These are phyloP conservation scores for Xylaria palmicola DNA, from an alignment of 495 filamentous ascomycete genomes.

Conservation along the genomic window DNA sequence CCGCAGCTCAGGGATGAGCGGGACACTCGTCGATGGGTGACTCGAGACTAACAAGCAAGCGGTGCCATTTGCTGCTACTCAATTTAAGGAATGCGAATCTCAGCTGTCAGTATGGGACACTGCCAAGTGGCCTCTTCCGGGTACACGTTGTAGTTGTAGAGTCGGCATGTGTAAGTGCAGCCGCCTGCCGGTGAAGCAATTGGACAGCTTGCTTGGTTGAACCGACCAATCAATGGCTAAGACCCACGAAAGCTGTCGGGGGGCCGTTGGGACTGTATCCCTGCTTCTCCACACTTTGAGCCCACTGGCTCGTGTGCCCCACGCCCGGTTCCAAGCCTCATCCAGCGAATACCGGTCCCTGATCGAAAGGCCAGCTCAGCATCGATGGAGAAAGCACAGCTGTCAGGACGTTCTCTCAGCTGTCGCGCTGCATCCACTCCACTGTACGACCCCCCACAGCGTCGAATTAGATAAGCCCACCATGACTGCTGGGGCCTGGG, in stretches of 20 bases:
- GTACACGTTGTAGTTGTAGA: not conserved
- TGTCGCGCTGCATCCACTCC: no score
- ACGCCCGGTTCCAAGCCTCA: not conserved
- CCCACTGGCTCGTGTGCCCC: not conserved
- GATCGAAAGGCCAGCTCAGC: constrained; percentile 6
- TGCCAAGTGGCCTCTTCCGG: constrained; percentile 12
- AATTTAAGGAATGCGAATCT: not conserved
- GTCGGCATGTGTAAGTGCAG: not conserved
- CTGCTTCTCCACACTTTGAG: not conserved
- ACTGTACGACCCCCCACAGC: constrained; percentile 16
- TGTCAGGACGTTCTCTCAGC: no score
- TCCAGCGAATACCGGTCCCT: not conserved
- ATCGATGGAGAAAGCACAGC: not conserved
- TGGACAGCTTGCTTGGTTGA: constrained; percentile 20
- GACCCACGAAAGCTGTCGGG: constrained; percentile 13
- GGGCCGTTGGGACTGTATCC: not conserved
- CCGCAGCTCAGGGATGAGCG: constrained; percentile 15
- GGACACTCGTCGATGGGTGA: constrained; percentile 22
- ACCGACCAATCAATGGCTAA: constrained; percentile 12
- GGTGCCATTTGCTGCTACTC: not conserved
- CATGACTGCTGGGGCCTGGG: not conserved
- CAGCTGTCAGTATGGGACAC: not conserved
- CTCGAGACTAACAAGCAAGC: constrained; percentile 15
- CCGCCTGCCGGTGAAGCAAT: constrained; percentile 14
- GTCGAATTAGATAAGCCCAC: constrained; percentile 10